A percentile compares a stretch with the other conserved stretches of the same genome.
Evolutionary conservation across 2,329 filamentous ascomycete genomes (phyloP).

Genomic region (Colletotrichum liriopes): DNA sequence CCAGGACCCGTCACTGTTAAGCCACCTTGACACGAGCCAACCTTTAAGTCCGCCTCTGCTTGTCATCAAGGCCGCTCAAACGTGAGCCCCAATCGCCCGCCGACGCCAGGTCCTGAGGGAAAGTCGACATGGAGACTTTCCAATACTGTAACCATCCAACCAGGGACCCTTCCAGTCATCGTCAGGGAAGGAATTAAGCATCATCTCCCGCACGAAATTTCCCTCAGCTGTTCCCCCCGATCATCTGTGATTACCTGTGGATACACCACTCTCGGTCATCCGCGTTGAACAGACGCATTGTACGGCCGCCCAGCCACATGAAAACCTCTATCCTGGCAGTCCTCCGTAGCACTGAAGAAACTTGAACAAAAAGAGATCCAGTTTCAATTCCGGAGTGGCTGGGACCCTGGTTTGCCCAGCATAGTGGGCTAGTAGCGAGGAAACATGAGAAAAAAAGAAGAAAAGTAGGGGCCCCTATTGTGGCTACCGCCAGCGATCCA

Average conservation of each 20-base stretch:
- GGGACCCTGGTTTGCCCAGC: conserved; percentile 20
- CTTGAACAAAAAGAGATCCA: conserved; percentile 23
- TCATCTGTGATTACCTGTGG: conserved; percentile 39
- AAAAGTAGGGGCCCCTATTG: conserved; percentile 37
- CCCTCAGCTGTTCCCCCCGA: conserved; percentile 22
- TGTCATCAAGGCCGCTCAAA: conserved; percentile 24
- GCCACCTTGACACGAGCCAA: conserved; percentile 32
- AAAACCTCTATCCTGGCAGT: conserved; percentile 12
- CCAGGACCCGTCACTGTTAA: conserved; percentile 30
- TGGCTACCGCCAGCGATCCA: conserved; percentile 32
- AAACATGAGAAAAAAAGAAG: not conserved
- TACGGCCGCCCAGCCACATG: conserved; percentile 3
- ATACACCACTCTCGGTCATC: conserved; percentile 34
- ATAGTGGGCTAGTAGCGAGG: not conserved
- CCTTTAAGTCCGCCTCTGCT: conserved; percentile 8
- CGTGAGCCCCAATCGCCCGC: conserved; percentile 13
- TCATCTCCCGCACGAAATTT: conserved; percentile 31
- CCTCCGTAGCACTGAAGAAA: conserved; percentile 14
- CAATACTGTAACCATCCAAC: not conserved
- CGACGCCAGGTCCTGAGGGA: conserved; percentile 1
- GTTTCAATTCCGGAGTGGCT: conserved; percentile 38
- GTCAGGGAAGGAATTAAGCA: conserved; percentile 18
- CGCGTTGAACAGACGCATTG: conserved; percentile 27
- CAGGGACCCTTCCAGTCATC: conserved; percentile 3
- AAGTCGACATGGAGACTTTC: not conserved